phyloP scores from a whole-genome alignment of 2,329 filamentous ascomycete species.

The Escovopsis weberi region DNA sequence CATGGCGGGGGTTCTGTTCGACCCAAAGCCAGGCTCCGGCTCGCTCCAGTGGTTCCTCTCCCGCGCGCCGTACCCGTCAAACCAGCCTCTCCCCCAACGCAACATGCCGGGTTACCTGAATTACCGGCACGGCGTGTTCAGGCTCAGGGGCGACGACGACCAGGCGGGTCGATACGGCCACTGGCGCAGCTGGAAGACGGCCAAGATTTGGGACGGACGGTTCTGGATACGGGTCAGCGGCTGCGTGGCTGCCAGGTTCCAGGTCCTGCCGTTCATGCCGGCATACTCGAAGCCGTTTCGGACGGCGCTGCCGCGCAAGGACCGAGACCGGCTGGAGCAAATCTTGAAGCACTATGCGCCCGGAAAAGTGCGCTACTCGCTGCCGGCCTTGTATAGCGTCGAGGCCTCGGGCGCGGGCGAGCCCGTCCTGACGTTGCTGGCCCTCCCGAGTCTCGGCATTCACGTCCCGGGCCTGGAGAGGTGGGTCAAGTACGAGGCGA shows the following conservation, averaged over 20 bases:
- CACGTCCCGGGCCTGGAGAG: slow-evolving; percentile 30
- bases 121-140: slow-evolving; percentile 3
- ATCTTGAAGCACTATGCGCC: slow-evolving; percentile 36
- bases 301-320: slow-evolving; percentile 21
- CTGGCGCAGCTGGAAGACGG: slow-evolving; percentile 19
- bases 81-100: slow-evolving; percentile 16
- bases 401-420: slow-evolving; percentile 12
- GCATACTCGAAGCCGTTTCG: slow-evolving; percentile 34
- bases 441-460: slow-evolving; percentile 37
- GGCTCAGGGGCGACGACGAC: slow-evolving; percentile 1
- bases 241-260: slow-evolving; percentile 26
- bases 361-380: slow-evolving; percentile 38
- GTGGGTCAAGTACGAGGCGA: slow-evolving; percentile 34
- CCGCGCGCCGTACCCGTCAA: slow-evolving; percentile 30
- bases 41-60: slow-evolving; percentile 29
- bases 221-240: slow-evolving; percentile 42
- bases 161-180: slow-evolving; percentile 4
- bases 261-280: slow-evolving; percentile 30
- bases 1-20: slow-evolving; percentile 24
- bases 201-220: slow-evolving; percentile 41
- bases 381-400: slow-evolving; percentile 39
- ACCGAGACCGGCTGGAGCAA: slow-evolving; percentile 22
- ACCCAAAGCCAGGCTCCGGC: slow-evolving; percentile 13
- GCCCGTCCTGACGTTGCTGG: slow-evolving; percentile 28
- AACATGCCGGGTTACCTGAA: slow-evolving; percentile 12